Evolutionary conservation across 148 eudicot species (phyloP).

Genomic region (Cornus florida): DNA sequence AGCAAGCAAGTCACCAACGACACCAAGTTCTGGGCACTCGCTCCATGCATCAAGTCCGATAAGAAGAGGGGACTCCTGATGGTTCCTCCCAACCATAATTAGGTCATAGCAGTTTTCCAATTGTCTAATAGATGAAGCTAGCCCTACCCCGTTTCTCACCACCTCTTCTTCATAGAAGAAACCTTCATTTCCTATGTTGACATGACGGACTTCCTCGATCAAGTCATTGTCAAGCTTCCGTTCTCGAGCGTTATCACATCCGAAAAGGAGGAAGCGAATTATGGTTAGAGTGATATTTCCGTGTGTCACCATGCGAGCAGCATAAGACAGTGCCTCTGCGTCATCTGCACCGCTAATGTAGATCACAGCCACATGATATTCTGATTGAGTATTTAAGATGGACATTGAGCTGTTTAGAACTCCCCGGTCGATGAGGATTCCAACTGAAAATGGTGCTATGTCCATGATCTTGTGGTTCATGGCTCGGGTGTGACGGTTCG

Average conservation of each 20-base stretch:
- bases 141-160: conserved; percentile 58
- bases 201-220: conserved; percentile 33
- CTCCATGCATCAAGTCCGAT: conserved; percentile 68
- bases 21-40: conserved; percentile 73
- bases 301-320: conserved; percentile 58
- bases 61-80: conserved; percentile 34
- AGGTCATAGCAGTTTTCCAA: conserved; percentile 43
- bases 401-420: conserved; percentile 35
- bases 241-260: conserved; percentile 43
- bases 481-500: conserved; percentile 26
- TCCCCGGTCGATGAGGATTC: conserved; percentile 62
- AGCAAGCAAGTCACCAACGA: conserved; percentile 62
- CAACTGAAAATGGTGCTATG: conserved; percentile 62
- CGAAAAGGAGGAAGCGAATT: conserved; percentile 51
- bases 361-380: conserved; percentile 46
- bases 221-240: conserved; percentile 40
- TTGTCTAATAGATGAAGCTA: conserved; percentile 39
- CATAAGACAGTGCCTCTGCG: conserved; percentile 59
- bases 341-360: conserved; percentile 77
- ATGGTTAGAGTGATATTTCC: conserved; percentile 44
- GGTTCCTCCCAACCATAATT: conserved; percentile 57
- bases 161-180: conserved; percentile 48
- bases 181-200: conserved; percentile 31
- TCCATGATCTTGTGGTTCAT: conserved; percentile 47
- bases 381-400: conserved; percentile 29